These are phyloP conservation scores for Diaporthe australafricana DNA, from an alignment of 2,329 filamentous ascomycete species.

Conservation along the genomic window DNA sequence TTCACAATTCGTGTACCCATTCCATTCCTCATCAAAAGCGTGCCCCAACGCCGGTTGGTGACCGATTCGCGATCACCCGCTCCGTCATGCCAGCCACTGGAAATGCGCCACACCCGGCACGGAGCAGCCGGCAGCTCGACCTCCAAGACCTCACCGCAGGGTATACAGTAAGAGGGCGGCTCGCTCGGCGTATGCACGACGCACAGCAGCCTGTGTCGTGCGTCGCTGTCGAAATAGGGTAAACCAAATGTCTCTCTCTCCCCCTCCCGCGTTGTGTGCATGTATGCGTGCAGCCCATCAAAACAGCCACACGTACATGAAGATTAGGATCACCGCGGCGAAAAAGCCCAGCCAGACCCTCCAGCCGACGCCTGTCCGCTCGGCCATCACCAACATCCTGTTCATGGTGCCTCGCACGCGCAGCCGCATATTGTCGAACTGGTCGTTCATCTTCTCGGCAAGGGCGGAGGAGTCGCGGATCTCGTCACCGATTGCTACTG, in stretches of 20 bases:
- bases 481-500: slow-evolving; percentile 92
- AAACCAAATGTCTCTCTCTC: background rate
- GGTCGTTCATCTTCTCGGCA: slow-evolving; percentile 95
- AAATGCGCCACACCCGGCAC: background rate
- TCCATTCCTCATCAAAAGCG: slow-evolving; percentile 4
- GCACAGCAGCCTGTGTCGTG: background rate
- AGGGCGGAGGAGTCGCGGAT: slow-evolving; percentile 90
- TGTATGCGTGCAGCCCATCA: slow-evolving; percentile 51
- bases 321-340: slow-evolving; percentile 81
- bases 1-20: slow-evolving; percentile 18
- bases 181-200: background rate
- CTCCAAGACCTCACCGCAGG: background rate
- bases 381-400: slow-evolving; percentile 94
- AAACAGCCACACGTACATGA: slow-evolving; percentile 93
- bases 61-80: slow-evolving; percentile 10
- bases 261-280: background rate
- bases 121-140: background rate
- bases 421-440: slow-evolving; percentile 86
- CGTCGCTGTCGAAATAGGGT: background rate
- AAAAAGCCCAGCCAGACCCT: slow-evolving; percentile 94
- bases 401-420: slow-evolving; percentile 94
- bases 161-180: background rate
- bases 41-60: slow-evolving; percentile 33
- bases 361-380: slow-evolving; percentile 95
- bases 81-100: slow-evolving; percentile 16